Evolutionary conservation across 179 eudicot genomes (phyloP).

Genomic region (Carnegiea gigantea): DNA sequence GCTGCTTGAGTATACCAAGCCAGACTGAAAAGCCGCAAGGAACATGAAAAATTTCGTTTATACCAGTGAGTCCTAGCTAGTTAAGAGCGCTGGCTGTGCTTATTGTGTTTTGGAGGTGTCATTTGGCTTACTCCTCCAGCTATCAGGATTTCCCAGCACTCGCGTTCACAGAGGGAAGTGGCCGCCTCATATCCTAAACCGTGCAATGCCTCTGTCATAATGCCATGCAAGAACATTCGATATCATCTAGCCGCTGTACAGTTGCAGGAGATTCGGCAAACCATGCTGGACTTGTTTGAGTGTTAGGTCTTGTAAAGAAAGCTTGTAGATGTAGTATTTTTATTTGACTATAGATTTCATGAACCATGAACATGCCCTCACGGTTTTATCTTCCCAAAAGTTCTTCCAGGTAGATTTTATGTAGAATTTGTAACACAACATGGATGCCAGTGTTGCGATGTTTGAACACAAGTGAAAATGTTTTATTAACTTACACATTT

Average conservation of each 20-base stretch:
- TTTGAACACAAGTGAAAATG: not conserved
- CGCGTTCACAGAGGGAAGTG: not conserved
- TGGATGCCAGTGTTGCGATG: not conserved
- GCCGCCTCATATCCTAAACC: too few species aligned
- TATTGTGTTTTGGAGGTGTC: not conserved
- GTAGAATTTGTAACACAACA: too few species aligned
- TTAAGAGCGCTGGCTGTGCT: not conserved
- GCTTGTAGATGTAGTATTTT: too few species aligned
- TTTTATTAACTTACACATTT: not conserved
- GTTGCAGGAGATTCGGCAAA: not conserved
- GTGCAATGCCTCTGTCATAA: too few species aligned
- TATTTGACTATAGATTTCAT: too few species aligned
- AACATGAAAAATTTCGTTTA: not conserved
- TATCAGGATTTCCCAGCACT: not conserved
- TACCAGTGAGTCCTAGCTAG: not conserved
- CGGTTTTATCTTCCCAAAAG: not conserved
- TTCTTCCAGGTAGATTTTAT: not conserved
- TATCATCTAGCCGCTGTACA: not conserved
- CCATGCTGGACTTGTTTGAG: not conserved
- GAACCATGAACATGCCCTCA: not conserved
- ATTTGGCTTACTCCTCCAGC: not conserved
- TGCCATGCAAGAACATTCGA: not conserved
- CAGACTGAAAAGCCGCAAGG: conserved; percentile 31
- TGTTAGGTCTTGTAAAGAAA: not conserved
- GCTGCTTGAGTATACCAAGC: conserved; percentile 73